Evolutionary conservation across 2,329 filamentous ascomycete genomes (phyloP), one percentile per base, ranked within the genome.

Genomic region (Cadophora malorum): DNA sequence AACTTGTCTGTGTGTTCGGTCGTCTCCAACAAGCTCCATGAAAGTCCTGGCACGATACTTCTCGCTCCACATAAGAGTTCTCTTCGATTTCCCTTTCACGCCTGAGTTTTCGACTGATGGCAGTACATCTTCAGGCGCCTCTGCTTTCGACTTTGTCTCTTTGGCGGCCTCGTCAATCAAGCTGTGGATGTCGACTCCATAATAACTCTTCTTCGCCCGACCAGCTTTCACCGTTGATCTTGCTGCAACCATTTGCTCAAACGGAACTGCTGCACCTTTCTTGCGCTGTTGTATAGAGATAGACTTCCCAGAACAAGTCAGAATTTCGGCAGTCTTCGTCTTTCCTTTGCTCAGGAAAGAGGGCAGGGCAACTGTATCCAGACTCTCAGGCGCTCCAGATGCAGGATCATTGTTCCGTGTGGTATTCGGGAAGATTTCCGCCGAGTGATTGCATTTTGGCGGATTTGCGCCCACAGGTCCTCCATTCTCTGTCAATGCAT

Each of bases 41-140:
- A 98, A 99, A 74, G 90, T 95, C 69, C 89, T 88, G 33, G 96
- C 96, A 45, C 96, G 90, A 77, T 99, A 99, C 78, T 99, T 99
- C 78, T 99, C 96, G 0, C 95, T 97, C 96, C 96, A 99, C 77
- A 99, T 83, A 38, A 93, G 79, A 0, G 88, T 85, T 70, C 67
- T 74, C 19, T 73, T 67, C 75, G 78, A 23, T 70, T 76, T 76
- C 16, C 69, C 41, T 52, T 71, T 73, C 9, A 31, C 33, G 9
- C 41, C 21, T 10, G 74, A 65, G 4, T 77, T 72, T 70, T 85
- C 83, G 5, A 82, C 73, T 0, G 82, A 80, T n/a, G 79, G 79
- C 28, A 80, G 63, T 12, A 78, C 63, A 45, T 76, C 74, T 41
- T 77, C 73, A 14, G 21, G 47, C 7, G 50, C 35, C 35, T 47